These are phyloP conservation scores for Cucurbita argyrosperma DNA, from an alignment of 306 rosid genomes.

Conservation along the genomic window DNA sequence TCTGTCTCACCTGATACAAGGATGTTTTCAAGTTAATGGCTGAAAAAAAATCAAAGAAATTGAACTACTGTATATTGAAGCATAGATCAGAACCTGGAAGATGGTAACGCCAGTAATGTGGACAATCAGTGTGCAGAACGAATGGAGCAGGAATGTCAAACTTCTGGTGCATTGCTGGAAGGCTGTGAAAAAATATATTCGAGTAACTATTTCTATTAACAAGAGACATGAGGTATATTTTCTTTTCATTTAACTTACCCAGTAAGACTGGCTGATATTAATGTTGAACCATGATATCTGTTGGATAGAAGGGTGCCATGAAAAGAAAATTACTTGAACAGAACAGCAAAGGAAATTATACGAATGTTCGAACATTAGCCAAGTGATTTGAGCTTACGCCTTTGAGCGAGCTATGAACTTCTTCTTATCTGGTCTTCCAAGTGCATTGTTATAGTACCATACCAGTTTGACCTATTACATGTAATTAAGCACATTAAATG, in stretches of 20 bases:
- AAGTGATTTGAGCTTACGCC: conserved; percentile 40
- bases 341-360: background rate
- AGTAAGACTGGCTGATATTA: conserved; percentile 86
- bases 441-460: conserved; percentile 94
- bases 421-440: conserved; percentile 84
- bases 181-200: conserved; percentile 33
- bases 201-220: conserved; percentile 5
- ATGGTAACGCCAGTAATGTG: conserved; percentile 93
- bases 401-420: conserved; percentile 83
- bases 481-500: background rate
- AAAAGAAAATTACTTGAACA: conserved; percentile 9
- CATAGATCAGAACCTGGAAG: conserved; percentile 61
- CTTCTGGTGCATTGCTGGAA: conserved; percentile 77
- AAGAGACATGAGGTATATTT: background rate
- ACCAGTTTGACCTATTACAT: conserved; percentile 73
- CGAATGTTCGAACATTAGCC: background rate
- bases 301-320: conserved; percentile 11
- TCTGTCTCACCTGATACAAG: conserved; percentile 71
- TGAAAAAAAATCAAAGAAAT: background rate
- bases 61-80: background rate
- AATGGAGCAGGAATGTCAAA: conserved; percentile 95
- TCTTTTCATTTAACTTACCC: conserved; percentile 38
- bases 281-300: conserved; percentile 94
- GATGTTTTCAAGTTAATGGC: conserved; percentile 12
- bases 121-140: conserved; percentile 85